phyloP scores from a whole-genome alignment of 2,329 filamentous ascomycete species.

The Cladosporium sp. region DNA sequence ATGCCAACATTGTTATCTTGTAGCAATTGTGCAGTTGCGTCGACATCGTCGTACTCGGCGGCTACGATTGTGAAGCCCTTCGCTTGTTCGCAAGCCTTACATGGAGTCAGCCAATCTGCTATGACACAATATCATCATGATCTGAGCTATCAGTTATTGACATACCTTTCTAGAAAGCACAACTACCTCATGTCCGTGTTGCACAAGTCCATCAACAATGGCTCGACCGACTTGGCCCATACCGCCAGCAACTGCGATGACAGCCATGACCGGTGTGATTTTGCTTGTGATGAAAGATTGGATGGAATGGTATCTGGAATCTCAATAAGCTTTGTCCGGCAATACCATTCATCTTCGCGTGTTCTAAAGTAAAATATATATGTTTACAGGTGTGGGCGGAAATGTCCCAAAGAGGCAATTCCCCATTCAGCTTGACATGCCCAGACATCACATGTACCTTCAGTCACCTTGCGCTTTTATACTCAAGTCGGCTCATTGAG shows the following conservation, averaged over 20 bases:
- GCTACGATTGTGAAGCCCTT: slow-evolving; percentile 11
- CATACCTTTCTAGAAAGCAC: slow-evolving; percentile 15
- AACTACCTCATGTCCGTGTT: slow-evolving; percentile 16
- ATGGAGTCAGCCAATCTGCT: background rate
- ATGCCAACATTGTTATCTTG: slow-evolving; percentile 14
- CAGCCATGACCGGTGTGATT: slow-evolving; percentile 13
- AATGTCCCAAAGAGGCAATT: background rate
- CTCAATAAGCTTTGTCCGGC: no score
- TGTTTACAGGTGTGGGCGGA: background rate
- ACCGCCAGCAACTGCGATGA: slow-evolving; percentile 21
- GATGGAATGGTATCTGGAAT: no score
- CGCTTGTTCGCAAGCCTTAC: background rate
- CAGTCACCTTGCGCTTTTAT: no score
- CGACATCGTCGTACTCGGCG: background rate
- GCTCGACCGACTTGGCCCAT: slow-evolving; percentile 19
- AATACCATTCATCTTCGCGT: no score
- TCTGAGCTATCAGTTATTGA: background rate
- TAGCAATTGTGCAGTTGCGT: background rate
- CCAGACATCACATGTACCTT: background rate
- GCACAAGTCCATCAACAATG: slow-evolving; percentile 16
- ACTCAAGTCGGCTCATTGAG: no score
- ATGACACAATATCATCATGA: no score
- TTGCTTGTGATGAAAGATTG: no score
- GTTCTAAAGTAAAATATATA: background rate
- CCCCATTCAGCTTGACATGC: background rate